A percentile compares a stretch with the other conserved stretches of the same genome.
phyloP scores from a whole-genome alignment of 306 rosid genomes.

The Oemleria cerasiformis region DNA sequence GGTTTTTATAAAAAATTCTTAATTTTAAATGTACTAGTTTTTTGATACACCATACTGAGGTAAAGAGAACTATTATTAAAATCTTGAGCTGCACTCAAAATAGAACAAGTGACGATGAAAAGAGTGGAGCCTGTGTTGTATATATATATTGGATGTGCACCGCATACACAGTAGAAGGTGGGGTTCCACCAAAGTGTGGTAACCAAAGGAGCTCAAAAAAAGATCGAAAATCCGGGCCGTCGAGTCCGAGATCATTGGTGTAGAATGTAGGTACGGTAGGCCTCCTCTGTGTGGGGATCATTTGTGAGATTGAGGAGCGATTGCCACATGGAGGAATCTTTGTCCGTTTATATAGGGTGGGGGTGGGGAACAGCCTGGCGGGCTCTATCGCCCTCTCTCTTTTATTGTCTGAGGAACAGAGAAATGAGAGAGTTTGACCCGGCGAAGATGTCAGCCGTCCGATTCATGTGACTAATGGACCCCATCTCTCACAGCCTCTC shows the following conservation, averaged over 20 bases:
- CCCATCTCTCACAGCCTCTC: constrained; percentile 3
- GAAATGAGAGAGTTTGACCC: constrained; percentile 2
- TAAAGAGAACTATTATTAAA: not conserved
- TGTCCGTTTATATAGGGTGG: not conserved
- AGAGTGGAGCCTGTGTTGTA: no score
- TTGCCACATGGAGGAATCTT: not conserved
- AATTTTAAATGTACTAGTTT: no score
- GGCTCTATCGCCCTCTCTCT: not conserved
- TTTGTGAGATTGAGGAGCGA: not conserved
- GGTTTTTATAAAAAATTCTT: not conserved
- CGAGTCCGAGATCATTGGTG: not conserved
- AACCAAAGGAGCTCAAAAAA: not conserved
- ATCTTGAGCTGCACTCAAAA: not conserved
- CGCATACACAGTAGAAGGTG: not conserved
- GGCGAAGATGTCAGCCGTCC: constrained; percentile 8
- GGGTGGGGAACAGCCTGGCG: constrained; percentile 55
- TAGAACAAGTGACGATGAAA: no score
- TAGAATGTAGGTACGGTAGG: not conserved
- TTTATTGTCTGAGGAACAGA: not conserved
- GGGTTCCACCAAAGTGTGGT: not conserved
- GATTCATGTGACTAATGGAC: not conserved
- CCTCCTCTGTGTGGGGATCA: not conserved
- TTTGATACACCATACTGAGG: no score
- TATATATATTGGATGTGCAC: no score
- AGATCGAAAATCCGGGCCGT: constrained; percentile 2